Percentiles rank a stretch among this genome's conserved stretches.
Evolutionary conservation across 257 asterid genomes (phyloP).

Genomic region (Euphrasia confusa): DNA sequence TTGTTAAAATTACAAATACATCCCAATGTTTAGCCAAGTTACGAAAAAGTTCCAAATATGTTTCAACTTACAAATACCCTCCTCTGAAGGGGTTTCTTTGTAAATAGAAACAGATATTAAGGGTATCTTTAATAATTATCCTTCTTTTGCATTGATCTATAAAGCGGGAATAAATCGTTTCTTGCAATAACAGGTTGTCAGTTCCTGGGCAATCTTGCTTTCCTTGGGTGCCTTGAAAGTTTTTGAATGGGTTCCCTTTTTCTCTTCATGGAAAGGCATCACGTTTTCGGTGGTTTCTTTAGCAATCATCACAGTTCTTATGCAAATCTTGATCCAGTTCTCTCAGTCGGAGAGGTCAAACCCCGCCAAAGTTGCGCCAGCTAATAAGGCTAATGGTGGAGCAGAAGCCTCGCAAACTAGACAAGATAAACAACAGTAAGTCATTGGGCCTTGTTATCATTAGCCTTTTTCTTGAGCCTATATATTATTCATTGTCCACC

Average conservation of each 20-base stretch:
- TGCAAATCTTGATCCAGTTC: constrained; percentile 87
- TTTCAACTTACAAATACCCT: neutral
- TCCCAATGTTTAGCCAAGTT: neutral
- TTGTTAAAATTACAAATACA: neutral
- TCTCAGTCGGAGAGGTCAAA: constrained; percentile 82
- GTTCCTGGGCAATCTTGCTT: constrained; percentile 65
- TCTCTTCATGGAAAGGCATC: constrained; percentile 88
- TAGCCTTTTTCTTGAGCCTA: constrained; percentile 4
- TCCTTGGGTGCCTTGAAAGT: constrained; percentile 48
- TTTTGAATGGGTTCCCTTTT: constrained; percentile 50
- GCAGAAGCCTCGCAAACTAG: constrained; percentile 27
- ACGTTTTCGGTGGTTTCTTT: constrained; percentile 47
- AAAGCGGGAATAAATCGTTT: constrained; percentile 14
- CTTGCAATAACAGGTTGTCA: constrained; percentile 57
- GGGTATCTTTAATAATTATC: neutral
- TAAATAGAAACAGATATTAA: neutral
- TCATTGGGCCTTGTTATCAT: constrained; percentile 15
- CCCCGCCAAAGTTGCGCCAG: constrained; percentile 62
- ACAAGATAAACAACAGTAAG: constrained; percentile 35
- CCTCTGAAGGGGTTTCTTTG: neutral
- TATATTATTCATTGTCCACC: constrained; percentile 19
- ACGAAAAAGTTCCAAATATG: neutral
- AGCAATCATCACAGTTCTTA: constrained; percentile 56
- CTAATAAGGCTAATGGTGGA: constrained; percentile 35
- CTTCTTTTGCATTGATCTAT: neutral